Base-by-base conservation (phyloP, 768 basidiomycete species). In the Candolleomyces efflorescens region DNA sequence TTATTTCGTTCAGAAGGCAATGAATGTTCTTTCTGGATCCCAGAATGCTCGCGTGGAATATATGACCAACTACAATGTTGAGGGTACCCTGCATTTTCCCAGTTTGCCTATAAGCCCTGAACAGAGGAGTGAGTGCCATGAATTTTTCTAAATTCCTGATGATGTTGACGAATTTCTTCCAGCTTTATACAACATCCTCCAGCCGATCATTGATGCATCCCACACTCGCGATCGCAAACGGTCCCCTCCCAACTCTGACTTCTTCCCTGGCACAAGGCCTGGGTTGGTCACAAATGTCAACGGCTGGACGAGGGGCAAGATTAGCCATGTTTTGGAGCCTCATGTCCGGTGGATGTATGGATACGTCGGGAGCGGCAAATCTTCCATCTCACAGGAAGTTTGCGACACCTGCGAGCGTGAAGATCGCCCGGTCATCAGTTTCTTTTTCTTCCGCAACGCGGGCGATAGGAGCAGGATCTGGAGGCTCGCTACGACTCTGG, bases 401-500 rank as follows among this genome's bases (percentile, higher is more conserved):
- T 44, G 24, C 1, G 46, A 47, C 26, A 7, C 12, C 6, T 26
- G 43, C 13, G 56, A 18, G 0, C 22, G 23, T 2, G 9, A 26
- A 22, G 24, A 45, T 54, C 18, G n/a, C 13, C 41, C 50, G 9
- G 56, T 10, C n/a, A 26, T 23, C 20, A 50, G 37, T 10, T 51
- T 57, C 49, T 57, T 57, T 23, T 57, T 57, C 44, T 52, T 43
- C 24, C 49, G 56, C 6, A 32, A n/a, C 9, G 17, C 37, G 22
- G 41, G 51, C 38, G 56, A 57, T 23, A 39, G 48, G 15, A 57
- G 51, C 37, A 24, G 18, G 22, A 24, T 57, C 5, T 57, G 41
- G n/a, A 51, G 48, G 5, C 39, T 50, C 3, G 39, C 51, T 6
- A 24, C 48, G 17, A 50, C 49, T 18, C 49, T n/a, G 6, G 49